Base-by-base conservation (phyloP, 768 basidiomycete genomes). In the Trametes punicea region DNA sequence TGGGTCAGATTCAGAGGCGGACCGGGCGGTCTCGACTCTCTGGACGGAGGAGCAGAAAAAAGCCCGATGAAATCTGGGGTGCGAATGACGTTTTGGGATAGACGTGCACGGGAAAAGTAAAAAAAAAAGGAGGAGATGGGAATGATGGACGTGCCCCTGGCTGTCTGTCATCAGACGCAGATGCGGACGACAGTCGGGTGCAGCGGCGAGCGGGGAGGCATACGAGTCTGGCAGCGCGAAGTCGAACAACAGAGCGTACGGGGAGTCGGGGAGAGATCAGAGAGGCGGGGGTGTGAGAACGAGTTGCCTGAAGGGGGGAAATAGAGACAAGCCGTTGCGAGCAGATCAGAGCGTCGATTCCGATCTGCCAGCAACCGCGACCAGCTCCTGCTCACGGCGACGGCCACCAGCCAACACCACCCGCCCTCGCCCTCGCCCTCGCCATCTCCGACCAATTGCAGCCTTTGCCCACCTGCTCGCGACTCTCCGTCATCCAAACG, bases 31-130 rank as follows among this genome's bases (percentile, higher is more conserved):
- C n/a, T n/a, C n/a, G n/a, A n/a, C n/a, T n/a, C n/a, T 30, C 6
- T 46, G 27, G 11, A 16, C 2, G 23, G 10, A 46, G 15, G 16
- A 46, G n/a, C 11, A 18, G 18, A 42, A 44, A 34, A 49, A 34
- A n/a, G 40, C 40, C 55, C 48, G 55, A 56, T 56, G 33, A 38
- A 36, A 56, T 56, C 55, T 56, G 49, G 55, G 55, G 55, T 50
- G 31, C 48, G 41, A 56, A 56, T 51, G 49, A 45, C 55, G 55
- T 56, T 50, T 56, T 46, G 26, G 48, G 34, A 44, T 34, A 20
- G 41, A 38, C 18, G 36, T 5, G 39, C 15, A 10, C 8, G 29
- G 20, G 50, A 21, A 47, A 30, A 33, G 31, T 18, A 31, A 44
- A 21, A 26, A 44, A 23, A 33, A 47, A 25, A 47, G 46, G 41